A percentile compares a stretch with the other conserved stretches of the same genome.
Conservation (phyloP, 1,284 basidiomycete species). For the Boletellus dicymbophilus region DNA sequence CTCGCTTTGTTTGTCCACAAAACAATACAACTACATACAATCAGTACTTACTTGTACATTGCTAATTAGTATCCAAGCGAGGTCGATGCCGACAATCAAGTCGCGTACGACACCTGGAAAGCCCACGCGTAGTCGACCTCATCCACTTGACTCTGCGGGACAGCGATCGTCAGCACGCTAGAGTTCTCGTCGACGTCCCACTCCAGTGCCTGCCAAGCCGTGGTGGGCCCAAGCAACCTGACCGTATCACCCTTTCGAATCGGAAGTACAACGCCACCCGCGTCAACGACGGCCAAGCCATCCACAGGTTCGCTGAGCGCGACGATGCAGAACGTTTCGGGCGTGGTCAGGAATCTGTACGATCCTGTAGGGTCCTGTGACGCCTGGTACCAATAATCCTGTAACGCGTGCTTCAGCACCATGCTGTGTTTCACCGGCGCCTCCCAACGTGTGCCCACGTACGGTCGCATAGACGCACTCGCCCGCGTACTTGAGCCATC, state of each 20-base stretch:
- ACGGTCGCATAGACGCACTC: slow-evolving; percentile 55
- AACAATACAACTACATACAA: too few species aligned
- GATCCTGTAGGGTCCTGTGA: slow-evolving; percentile 41
- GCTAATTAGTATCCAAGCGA: too few species aligned
- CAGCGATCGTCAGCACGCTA: slow-evolving; percentile 36
- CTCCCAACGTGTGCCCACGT: slow-evolving; percentile 17
- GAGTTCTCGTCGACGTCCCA: slow-evolving; percentile 22
- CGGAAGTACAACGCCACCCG: slow-evolving; percentile 40
- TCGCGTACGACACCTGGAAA: slow-evolving; percentile 41
- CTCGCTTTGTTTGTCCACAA: too few species aligned
- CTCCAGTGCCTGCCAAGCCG: slow-evolving; percentile 3
- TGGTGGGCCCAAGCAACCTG: slow-evolving; percentile 38
- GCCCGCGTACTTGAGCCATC: slow-evolving; percentile 51
- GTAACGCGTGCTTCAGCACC: background rate
- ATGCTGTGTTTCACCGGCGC: background rate
- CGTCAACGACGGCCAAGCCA: slow-evolving; percentile 39
- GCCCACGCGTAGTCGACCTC: slow-evolving; percentile 45
- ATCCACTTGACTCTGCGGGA: slow-evolving; percentile 30
- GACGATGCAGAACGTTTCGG: slow-evolving; percentile 52
- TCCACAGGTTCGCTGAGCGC: slow-evolving; percentile 40
- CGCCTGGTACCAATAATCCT: slow-evolving; percentile 45
- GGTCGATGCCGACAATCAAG: too few species aligned
- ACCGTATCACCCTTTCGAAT: slow-evolving; percentile 46
- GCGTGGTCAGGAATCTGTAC: slow-evolving; percentile 52
- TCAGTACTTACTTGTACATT: too few species aligned